Base-by-base conservation (phyloP, 306 rosid species). In the Macrotyloma uniflorum region DNA sequence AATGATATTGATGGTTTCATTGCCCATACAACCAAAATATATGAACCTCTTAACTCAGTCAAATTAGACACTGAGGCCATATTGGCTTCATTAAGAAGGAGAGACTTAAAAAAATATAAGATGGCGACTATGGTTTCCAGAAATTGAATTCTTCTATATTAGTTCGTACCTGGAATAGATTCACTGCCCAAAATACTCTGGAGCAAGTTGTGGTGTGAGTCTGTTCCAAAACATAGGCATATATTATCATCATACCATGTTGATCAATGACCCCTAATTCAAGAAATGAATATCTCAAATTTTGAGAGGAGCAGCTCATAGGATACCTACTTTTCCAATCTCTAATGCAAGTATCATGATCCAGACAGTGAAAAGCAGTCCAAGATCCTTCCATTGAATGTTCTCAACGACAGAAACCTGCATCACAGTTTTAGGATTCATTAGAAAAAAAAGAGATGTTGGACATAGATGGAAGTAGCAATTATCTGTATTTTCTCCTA, bases 331-430 rank as follows among this genome's bases (percentile, higher is more conserved):
- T 66, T 77, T 72, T 72, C 35, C 80, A 55, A 84, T 80, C 84
- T 84, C 65, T 26, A 80, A 47, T 33, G 77, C 67, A 62, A 87
- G 70, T 63, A 62, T 79, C 33, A 76, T 24, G 71, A 84, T 59
- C 97, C 94, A 91, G 19, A 83, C 91, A 78, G 77, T 63, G 19
- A 86, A 30, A 32, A 91, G 92, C 81, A 86, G 54, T 53, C 77
- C 79, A 61, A 85, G 23, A 70, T 91, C 91, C 70, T 85, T 88
- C 97, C 93, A 91, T 33, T 61, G 68, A 59, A 86, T 72, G 78
- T 85, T 88, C 74, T 74, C 80, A 5, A 77, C 1, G 11, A 79
- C 5, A 26, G 91, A 71, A 62, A 78, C 80, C 97, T 91, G 84
- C 80, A 80, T 64, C 46, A 10, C 12, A 46, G 40, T 28, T 67